These are phyloP conservation scores for Dentipellis fragilis DNA, from an alignment of 768 basidiomycete genomes.

Conservation along the genomic window DNA sequence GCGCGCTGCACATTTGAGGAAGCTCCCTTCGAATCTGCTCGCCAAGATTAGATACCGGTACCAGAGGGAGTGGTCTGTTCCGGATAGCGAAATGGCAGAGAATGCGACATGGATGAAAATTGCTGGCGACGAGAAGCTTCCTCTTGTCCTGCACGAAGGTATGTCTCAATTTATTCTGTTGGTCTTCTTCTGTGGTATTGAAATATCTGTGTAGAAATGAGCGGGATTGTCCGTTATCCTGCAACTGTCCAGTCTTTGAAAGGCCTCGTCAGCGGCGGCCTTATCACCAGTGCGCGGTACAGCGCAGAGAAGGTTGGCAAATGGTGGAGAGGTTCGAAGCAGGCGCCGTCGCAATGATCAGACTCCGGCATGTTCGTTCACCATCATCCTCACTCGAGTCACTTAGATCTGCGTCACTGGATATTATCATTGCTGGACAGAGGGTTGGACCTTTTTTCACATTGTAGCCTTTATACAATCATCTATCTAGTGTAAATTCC, in stretches of 20 bases:
- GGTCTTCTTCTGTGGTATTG: background rate
- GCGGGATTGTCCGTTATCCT: conserved; percentile 68
- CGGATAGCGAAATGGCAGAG: conserved; percentile 52
- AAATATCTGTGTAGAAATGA: conserved; percentile 45
- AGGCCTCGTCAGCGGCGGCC: conserved; percentile 75
- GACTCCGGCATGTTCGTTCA: background rate
- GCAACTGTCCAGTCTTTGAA: conserved; percentile 81
- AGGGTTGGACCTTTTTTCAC: background rate
- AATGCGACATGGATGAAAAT: conserved; percentile 65
- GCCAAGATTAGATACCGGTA: conserved; percentile 43
- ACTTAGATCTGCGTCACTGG: background rate
- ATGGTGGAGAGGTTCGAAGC: conserved; percentile 57
- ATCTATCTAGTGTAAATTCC: background rate
- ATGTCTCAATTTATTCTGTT: background rate
- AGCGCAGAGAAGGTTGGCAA: conserved; percentile 69
- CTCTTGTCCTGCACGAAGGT: conserved; percentile 46
- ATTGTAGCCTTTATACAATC: background rate
- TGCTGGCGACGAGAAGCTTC: conserved; percentile 52
- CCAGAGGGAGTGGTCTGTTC: conserved; percentile 24
- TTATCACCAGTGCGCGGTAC: conserved; percentile 72
- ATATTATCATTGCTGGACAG: background rate
- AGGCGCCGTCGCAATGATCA: conserved; percentile 27
- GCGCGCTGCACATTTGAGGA: conserved; percentile 63
- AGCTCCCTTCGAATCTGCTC: conserved; percentile 66
- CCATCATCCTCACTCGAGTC: conserved; percentile 2